Percentiles rank a stretch among this genome's conserved stretches.
phyloP scores from a whole-genome alignment of 805 yeast species.

The Lipomyces mesembrius region DNA sequence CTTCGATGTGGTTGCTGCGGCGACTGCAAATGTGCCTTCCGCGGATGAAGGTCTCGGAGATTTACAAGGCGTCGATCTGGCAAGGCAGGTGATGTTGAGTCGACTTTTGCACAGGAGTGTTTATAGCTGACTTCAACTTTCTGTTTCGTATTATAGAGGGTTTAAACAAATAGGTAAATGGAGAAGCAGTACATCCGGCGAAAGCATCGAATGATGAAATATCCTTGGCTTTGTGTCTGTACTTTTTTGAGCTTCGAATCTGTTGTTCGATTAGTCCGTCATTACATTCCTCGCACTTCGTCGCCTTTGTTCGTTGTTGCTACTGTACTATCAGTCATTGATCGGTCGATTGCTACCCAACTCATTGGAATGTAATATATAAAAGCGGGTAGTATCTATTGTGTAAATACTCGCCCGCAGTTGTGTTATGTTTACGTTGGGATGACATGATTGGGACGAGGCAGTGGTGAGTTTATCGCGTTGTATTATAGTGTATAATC shows the following conservation, averaged over 20 bases:
- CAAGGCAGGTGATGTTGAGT: conserved; percentile 38
- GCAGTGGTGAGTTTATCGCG: background rate
- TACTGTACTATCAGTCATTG: background rate
- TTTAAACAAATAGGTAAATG: conserved; percentile 46
- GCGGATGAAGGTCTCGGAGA: conserved; percentile 48
- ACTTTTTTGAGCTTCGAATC: background rate
- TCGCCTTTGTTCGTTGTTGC: background rate
- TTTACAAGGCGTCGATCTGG: conserved; percentile 54
- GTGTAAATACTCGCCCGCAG: background rate
- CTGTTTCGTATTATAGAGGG: conserved; percentile 43
- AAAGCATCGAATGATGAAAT: conserved; percentile 18
- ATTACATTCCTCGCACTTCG: background rate
- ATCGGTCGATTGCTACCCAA: background rate
- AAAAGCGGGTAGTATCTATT: background rate
- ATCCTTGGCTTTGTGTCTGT: background rate
- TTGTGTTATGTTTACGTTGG: background rate
- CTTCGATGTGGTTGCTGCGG: conserved; percentile 27
- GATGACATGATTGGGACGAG: background rate
- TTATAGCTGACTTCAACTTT: background rate
- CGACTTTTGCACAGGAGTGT: background rate
- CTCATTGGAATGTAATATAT: background rate
- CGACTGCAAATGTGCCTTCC: conserved; percentile 1
- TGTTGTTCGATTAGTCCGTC: background rate
- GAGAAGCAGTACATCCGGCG: conserved; percentile 36
- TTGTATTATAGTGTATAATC: background rate